Percentiles rank a stretch among this genome's conserved stretches.
These are phyloP conservation scores for Leptographium flavum DNA, from an alignment of 2,329 filamentous ascomycete species.

Conservation along the genomic window DNA sequence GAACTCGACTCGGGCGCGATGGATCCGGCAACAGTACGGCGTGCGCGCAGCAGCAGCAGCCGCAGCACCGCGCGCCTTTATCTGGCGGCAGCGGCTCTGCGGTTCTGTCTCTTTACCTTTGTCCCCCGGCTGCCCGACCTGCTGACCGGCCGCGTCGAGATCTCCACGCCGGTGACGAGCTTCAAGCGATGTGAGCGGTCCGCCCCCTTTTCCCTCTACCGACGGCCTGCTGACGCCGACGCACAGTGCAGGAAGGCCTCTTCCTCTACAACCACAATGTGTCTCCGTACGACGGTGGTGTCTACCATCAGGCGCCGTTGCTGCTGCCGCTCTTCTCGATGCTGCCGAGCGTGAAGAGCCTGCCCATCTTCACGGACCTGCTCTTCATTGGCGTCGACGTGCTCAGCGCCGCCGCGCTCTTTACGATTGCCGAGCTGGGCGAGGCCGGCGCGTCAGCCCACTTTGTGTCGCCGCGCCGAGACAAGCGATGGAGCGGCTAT, in stretches of 20 bases:
- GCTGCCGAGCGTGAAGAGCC: constrained; percentile 53
- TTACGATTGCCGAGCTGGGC: constrained; percentile 66
- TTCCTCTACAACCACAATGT: constrained; percentile 95
- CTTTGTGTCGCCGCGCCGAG: constrained; percentile 65
- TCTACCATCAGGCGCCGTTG: constrained; percentile 68
- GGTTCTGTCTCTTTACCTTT: constrained; percentile 62
- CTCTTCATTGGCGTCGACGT: constrained; percentile 74
- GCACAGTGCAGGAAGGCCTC: constrained; percentile 79
- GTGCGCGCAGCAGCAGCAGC: constrained; percentile 11
- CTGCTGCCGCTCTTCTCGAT: constrained; percentile 85
- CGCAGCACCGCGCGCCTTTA: constrained; percentile 51
- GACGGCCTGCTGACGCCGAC: neutral
- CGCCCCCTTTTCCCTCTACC: neutral
- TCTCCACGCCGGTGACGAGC: constrained; percentile 92
- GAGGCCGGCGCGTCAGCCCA: constrained; percentile 60
- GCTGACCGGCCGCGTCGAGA: constrained; percentile 81
- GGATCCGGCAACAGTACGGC: constrained; percentile 12
- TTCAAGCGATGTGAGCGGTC: constrained; percentile 74
- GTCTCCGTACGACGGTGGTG: constrained; percentile 91
- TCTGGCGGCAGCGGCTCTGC: constrained; percentile 59
- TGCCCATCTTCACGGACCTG: constrained; percentile 61
- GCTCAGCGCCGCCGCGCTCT: constrained; percentile 65
- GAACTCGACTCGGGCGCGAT: constrained; percentile 1
- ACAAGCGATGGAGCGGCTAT: constrained; percentile 58
- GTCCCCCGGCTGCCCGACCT: constrained; percentile 78